Evolutionary conservation across 2,329 filamentous ascomycete species (phyloP).

Genomic region (Aureobasidium sp.): DNA sequence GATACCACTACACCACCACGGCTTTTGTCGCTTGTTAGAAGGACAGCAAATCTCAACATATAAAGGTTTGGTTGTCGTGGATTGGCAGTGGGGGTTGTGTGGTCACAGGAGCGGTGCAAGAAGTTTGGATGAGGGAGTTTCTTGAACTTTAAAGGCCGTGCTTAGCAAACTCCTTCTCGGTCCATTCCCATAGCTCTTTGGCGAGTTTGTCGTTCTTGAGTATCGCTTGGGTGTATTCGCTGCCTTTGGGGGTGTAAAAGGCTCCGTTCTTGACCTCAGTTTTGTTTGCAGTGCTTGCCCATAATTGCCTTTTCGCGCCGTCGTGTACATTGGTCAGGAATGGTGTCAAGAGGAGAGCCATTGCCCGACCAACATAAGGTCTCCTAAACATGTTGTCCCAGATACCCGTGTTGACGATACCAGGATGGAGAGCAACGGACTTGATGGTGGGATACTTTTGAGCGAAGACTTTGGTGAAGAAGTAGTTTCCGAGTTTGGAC

Average conservation of each 20-base stretch:
- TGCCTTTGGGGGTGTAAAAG: conserved; percentile 32
- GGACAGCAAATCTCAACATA: no score
- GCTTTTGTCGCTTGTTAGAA: no score
- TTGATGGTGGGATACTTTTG: conserved; percentile 30
- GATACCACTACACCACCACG: no score
- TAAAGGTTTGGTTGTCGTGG: no score
- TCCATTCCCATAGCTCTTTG: conserved; percentile 28
- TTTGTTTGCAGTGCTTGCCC: conserved; percentile 18
- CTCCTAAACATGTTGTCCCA: conserved; percentile 18
- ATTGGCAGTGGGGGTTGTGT: no score
- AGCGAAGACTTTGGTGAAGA: conserved; percentile 35
- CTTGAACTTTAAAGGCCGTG: neutral
- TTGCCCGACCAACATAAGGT: conserved; percentile 9
- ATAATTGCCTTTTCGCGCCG: conserved; percentile 22
- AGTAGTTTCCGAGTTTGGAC: conserved; percentile 41
- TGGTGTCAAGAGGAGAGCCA: neutral
- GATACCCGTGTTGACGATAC: conserved; percentile 32
- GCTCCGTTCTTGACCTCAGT: conserved; percentile 21
- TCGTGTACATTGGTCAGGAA: conserved; percentile 17
- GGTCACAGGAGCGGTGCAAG: no score
- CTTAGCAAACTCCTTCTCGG: conserved; percentile 17
- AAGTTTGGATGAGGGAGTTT: no score
- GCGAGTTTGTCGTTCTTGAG: conserved; percentile 25
- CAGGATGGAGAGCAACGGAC: conserved; percentile 33
- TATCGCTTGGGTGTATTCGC: conserved; percentile 19